These are phyloP conservation scores for Phaeoacremonium minimum DNA, from an alignment of 2,329 filamentous ascomycete species.

Conservation along the genomic window DNA sequence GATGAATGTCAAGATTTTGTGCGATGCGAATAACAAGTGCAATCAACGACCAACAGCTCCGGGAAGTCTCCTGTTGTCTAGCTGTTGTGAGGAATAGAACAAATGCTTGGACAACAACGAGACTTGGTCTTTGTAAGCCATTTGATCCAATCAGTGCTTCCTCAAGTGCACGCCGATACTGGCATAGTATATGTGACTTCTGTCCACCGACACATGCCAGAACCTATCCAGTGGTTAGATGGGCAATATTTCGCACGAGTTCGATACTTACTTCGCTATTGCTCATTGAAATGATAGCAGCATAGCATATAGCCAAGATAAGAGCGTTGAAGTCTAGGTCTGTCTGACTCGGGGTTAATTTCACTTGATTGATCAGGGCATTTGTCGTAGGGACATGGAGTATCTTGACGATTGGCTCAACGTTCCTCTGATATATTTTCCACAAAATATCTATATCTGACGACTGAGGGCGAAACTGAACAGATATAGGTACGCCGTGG, in stretches of 20 bases:
- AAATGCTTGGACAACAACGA: neutral
- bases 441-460: neutral
- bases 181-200: neutral
- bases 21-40: neutral
- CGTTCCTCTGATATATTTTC: neutral
- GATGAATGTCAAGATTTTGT: neutral
- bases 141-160: neutral
- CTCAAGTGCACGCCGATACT: neutral
- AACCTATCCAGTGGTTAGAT: neutral
- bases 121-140: neutral
- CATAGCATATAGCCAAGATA: neutral
- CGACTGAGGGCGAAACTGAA: neutral
- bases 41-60: neutral
- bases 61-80: neutral
- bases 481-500: too few species aligned
- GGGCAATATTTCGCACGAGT: too few species aligned
- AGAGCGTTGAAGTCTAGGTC: neutral
- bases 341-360: neutral
- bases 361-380: neutral
- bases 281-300: neutral
- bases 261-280: neutral
- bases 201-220: neutral
- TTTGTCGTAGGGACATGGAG: neutral
- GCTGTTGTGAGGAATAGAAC: neutral
- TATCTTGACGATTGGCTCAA: neutral